Conservation (phyloP, 2,329 filamentous ascomycete genomes). For the Daldinia sp. region DNA sequence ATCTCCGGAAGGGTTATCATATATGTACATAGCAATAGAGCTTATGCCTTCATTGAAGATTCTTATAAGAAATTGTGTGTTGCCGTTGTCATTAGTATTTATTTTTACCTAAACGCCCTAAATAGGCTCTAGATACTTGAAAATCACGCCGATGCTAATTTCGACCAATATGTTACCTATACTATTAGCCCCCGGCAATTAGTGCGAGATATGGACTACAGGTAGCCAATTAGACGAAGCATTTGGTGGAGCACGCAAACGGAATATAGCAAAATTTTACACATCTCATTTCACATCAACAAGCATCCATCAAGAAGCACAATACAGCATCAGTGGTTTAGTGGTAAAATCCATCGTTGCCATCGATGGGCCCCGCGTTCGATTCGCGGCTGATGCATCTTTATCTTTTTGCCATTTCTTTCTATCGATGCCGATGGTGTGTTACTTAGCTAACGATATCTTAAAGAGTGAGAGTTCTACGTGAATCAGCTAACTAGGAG, state of each 20-base stretch:
- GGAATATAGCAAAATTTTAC: constrained; percentile 3
- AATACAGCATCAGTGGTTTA: constrained; percentile 60
- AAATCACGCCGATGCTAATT: not conserved
- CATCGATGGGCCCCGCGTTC: constrained; percentile 64
- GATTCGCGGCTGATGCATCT: constrained; percentile 58
- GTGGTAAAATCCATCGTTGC: constrained; percentile 67
- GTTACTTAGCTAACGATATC: no score
- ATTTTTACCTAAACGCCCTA: not conserved
- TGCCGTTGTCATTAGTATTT: not conserved
- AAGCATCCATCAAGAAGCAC: not conserved
- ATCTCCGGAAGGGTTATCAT: not conserved
- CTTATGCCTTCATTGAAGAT: not conserved
- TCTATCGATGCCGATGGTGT: no score
- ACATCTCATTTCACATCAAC: not conserved
- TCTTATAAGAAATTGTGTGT: not conserved
- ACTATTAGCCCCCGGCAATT: not conserved
- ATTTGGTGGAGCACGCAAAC: not conserved
- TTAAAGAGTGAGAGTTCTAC: no score
- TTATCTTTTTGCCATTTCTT: constrained; percentile 1
- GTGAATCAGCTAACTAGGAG: no score
- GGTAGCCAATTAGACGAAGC: not conserved
- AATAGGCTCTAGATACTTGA: not conserved
- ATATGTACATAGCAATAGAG: not conserved
- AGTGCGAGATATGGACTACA: not conserved
- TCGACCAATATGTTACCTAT: not conserved